These are phyloP conservation scores for Elaeis guineensis DNA, from an alignment of 176 grass and related monocot species.

Conservation along the genomic window DNA sequence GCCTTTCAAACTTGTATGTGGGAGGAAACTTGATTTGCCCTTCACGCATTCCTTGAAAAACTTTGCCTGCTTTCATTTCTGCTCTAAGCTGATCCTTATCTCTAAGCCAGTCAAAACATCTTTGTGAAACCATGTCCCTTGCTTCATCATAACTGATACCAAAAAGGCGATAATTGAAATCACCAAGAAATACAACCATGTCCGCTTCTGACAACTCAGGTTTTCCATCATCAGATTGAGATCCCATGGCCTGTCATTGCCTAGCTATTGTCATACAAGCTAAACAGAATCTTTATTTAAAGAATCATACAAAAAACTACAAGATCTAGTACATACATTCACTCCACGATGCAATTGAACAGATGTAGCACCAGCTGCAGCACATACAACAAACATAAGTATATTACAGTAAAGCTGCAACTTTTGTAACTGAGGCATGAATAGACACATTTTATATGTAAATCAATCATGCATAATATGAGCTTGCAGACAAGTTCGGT, in stretches of 20 bases:
- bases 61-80: slow-evolving; percentile 88
- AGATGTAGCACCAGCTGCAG: slow-evolving; percentile 85
- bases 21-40: slow-evolving; percentile 95
- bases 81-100: slow-evolving; percentile 87
- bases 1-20: slow-evolving; percentile 93
- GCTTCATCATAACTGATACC: slow-evolving; percentile 95
- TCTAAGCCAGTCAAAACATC: slow-evolving; percentile 98
- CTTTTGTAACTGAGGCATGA: too few species aligned
- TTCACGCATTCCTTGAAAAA: slow-evolving; percentile 99
- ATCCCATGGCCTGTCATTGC: slow-evolving; percentile 56
- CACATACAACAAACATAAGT: slow-evolving; percentile 19
- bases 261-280: background rate
- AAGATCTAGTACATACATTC: slow-evolving; percentile 53
- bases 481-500: background rate
- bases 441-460: too few species aligned
- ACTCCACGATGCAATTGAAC: slow-evolving; percentile 89
- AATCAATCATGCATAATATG: too few species aligned
- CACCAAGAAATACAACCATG: slow-evolving; percentile 92
- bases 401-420: too few species aligned
- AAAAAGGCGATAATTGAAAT: slow-evolving; percentile 94
- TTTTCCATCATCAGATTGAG: slow-evolving; percentile 64
- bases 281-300: too few species aligned
- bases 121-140: slow-evolving; percentile 95
- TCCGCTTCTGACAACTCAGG: slow-evolving; percentile 85
- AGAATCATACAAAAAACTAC: too few species aligned